Conservation (phyloP, 139 green algal species). For the Picochlorum sp. region DNA sequence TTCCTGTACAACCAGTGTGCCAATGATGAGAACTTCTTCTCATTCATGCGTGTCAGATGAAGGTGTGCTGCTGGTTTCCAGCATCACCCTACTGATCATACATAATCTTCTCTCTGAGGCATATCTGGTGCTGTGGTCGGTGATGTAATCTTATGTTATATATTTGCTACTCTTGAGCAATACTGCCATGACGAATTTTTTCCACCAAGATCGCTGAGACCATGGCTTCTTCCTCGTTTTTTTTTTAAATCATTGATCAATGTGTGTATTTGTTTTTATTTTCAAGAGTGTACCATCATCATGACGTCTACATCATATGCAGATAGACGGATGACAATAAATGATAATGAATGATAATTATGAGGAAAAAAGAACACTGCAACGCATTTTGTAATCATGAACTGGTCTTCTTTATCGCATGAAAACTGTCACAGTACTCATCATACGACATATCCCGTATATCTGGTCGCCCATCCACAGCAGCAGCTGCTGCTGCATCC, state of each 20-base stretch:
- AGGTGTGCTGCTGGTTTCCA: background rate
- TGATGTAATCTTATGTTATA: background rate
- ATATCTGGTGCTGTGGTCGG: background rate
- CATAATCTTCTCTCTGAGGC: slow-evolving; percentile 41
- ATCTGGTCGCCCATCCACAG: background rate
- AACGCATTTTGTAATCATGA: too few species aligned
- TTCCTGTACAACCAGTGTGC: background rate
- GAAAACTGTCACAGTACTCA: slow-evolving; percentile 1
- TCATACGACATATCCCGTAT: slow-evolving; percentile 7
- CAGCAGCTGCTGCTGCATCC: background rate
- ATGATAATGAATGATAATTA: too few species aligned
- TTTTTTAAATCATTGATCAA: too few species aligned
- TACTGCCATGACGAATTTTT: slow-evolving; percentile 13
- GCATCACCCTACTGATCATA: slow-evolving; percentile 7
- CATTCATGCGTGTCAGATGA: slow-evolving; percentile 48
- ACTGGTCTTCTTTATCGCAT: background rate
- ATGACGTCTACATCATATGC: too few species aligned
- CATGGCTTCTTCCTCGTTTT: background rate
- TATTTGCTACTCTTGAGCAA: slow-evolving; percentile 41
- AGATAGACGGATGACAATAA: too few species aligned
- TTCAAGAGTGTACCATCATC: too few species aligned
- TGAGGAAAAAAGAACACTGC: too few species aligned
- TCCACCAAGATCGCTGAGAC: slow-evolving; percentile 39
- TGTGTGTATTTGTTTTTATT: too few species aligned
- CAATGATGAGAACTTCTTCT: slow-evolving; percentile 30